Percentiles rank a stretch among this genome's conserved stretches.
Conservation (phyloP, 129 eudicot genomes). For the Rutidosis leptorrhynchoides region DNA sequence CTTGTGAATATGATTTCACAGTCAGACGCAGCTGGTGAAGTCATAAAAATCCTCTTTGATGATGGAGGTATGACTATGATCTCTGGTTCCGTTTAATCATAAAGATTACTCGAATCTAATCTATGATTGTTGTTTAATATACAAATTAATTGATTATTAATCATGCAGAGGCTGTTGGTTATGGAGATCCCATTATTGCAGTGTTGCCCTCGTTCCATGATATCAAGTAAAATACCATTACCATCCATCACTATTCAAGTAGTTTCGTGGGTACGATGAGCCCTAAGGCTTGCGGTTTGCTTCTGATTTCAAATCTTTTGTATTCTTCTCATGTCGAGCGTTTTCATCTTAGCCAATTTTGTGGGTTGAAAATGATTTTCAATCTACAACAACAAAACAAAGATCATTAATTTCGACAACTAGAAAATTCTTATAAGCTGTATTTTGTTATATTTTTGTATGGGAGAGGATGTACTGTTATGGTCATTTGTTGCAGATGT, state of each 20-base stretch:
- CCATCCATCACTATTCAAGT: slow-evolving; percentile 10
- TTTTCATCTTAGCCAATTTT: slow-evolving; percentile 23
- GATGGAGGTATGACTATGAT: slow-evolving; percentile 76
- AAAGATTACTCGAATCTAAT: no score
- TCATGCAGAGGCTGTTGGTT: slow-evolving; percentile 84
- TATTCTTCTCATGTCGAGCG: slow-evolving; percentile 29
- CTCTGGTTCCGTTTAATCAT: slow-evolving; percentile 1
- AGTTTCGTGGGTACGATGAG: slow-evolving; percentile 20
- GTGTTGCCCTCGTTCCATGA: slow-evolving; percentile 71
- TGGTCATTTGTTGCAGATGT: slow-evolving; percentile 15
- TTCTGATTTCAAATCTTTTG: slow-evolving; percentile 25
- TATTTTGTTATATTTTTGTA: slow-evolving; percentile 22
- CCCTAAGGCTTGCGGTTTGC: slow-evolving; percentile 14
- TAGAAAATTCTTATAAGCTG: slow-evolving; percentile 24
- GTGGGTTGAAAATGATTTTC: slow-evolving; percentile 11
- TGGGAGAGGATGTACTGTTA: slow-evolving; percentile 16
- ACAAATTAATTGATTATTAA: slow-evolving; percentile 3
- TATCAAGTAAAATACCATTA: slow-evolving; percentile 38
- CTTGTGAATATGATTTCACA: slow-evolving; percentile 30
- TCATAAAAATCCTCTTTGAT: slow-evolving; percentile 63
- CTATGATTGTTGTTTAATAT: not conserved
- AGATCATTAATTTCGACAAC: slow-evolving; percentile 11
- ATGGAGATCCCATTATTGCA: slow-evolving; percentile 90
- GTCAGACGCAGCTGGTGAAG: slow-evolving; percentile 88
- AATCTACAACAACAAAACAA: slow-evolving; percentile 18